Conservation (phyloP, 2,329 filamentous ascomycete genomes). For the Fusarium pseudograminearum region DNA sequence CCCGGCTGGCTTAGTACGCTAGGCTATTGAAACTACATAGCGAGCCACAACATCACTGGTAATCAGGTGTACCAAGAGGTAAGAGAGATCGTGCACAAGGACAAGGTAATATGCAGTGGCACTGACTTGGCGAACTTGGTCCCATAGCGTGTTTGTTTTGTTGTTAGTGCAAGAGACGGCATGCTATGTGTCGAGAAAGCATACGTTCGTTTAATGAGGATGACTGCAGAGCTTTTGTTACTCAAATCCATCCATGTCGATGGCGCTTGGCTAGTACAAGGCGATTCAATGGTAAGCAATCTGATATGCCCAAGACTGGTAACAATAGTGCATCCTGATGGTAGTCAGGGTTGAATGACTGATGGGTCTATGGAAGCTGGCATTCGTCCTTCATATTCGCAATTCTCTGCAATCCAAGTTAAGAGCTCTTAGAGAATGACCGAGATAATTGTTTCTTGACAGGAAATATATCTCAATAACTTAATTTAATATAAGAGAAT, state of each 20-base stretch:
- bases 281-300: neutral
- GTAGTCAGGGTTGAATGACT: too few species aligned
- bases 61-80: slow-evolving; percentile 15
- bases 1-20: neutral
- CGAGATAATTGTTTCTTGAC: neutral
- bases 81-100: slow-evolving; percentile 28
- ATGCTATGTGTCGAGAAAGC: slow-evolving; percentile 19
- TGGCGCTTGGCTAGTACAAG: neutral
- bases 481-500: neutral
- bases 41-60: slow-evolving; percentile 23
- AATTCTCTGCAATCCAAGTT: too few species aligned
- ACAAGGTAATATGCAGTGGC: slow-evolving; percentile 28
- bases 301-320: neutral
- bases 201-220: slow-evolving; percentile 19
- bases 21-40: slow-evolving; percentile 11
- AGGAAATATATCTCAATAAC: neutral
- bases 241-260: slow-evolving; percentile 6
- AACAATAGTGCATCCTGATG: neutral
- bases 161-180: slow-evolving; percentile 7
- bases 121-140: slow-evolving; percentile 14
- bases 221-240: slow-evolving; percentile 28
- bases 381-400: neutral
- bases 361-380: neutral
- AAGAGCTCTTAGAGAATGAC: too few species aligned
- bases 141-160: slow-evolving; percentile 6